Evolutionary conservation across 2,329 filamentous ascomycete species (phyloP), one percentile per base, ranked within the genome.

Genomic region (Ramularia endophylla): DNA sequence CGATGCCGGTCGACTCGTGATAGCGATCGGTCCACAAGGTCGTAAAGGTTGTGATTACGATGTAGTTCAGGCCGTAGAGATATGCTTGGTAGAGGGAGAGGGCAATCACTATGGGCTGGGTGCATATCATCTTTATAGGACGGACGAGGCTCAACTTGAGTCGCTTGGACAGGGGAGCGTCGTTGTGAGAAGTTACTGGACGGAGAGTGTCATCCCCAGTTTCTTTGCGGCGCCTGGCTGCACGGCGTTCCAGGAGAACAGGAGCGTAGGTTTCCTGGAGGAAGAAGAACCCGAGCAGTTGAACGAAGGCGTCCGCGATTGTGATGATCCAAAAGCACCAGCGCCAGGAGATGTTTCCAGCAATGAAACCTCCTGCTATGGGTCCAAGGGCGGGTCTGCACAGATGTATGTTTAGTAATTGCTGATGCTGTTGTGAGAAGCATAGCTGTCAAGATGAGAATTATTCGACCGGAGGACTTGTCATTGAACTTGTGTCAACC

Each of bases 241-340:
- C 64, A 48, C 71, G 74, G 19, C 61, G 57, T 18, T 66, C 63
- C 11, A 77, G 60, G 3, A 78, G 59, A 3, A 64, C 55, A 0
- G 69, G 67, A 4, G 64, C 65, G 53, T 73, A 74, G 0, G 71
- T 72, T 53, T 77, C 73, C 25, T 58, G 56, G 44, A 67, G 56
- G 44, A 69, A 52, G 31, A 69, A 40, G 30, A 71, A 48, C 8
- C 63, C 54, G 2, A 61, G 38, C 32, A 70, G 52, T 4, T 65
- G 59, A 11, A 69, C 39, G 3, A 50, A 42, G 8, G 56, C 57
- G 52, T 43, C 38, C 2, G 42, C 43, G 44, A 48, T 38, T 11
- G 44, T 42, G 15, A 53, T 43, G 13, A 92, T 77, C 81, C 84
- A 89, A 68, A 90, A 90, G 0, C 89, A 70, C 85, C 85, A 92